These are phyloP conservation scores for Thelephora terrestris DNA, from an alignment of 1,284 basidiomycete species.

Conservation along the genomic window DNA sequence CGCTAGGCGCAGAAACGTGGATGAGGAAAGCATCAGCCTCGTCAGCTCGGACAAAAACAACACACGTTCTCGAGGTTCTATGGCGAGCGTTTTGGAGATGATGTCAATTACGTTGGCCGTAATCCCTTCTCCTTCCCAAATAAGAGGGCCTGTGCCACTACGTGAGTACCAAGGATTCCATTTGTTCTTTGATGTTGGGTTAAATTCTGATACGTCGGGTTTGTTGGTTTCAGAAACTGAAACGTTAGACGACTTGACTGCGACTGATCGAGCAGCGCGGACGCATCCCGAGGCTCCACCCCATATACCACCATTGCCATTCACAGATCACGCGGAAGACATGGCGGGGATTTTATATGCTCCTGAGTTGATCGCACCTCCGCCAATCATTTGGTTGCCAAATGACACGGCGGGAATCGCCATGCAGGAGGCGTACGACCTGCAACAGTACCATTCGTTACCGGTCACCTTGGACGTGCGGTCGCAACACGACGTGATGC, in stretches of 20 bases:
- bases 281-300: conserved; percentile 72
- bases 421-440: conserved; percentile 57
- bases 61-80: conserved; percentile 46
- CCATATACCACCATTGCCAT: conserved; percentile 56
- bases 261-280: conserved; percentile 66
- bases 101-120: conserved; percentile 68
- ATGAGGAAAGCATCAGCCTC: conserved; percentile 42
- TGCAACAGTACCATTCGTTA: conserved; percentile 60
- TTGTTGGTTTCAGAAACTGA: conserved; percentile 43
- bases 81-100: conserved; percentile 71
- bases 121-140: conserved; percentile 46
- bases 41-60: conserved; percentile 36
- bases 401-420: conserved; percentile 65
- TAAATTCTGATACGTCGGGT: not conserved
- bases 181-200: not conserved
- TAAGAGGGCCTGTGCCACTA: conserved; percentile 53
- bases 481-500: conserved; percentile 41
- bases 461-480: conserved; percentile 55
- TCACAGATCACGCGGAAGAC: conserved; percentile 64
- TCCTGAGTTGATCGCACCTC: conserved; percentile 65
- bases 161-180: conserved; percentile 31
- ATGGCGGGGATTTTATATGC: conserved; percentile 72
- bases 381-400: conserved; percentile 73
- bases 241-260: conserved; percentile 65
- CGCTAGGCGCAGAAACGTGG: conserved; percentile 25